phyloP scores from a whole-genome alignment of 2,329 filamentous ascomycete species.

The Ceratocystiopsis minuta region DNA sequence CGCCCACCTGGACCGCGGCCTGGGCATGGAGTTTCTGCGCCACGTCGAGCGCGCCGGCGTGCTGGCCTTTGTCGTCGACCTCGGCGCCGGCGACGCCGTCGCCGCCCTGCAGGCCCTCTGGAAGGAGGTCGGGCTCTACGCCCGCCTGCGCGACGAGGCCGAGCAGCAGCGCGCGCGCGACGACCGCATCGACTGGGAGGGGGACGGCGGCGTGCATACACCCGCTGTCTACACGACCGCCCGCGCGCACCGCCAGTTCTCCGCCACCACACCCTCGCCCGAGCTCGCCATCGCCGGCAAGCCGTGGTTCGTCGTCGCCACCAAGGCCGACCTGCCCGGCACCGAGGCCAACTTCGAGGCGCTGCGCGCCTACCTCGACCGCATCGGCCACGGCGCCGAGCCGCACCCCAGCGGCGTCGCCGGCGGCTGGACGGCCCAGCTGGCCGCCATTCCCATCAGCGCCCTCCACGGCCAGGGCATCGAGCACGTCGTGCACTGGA shows the following conservation, averaged over 20 bases:
- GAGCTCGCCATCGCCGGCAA: constrained; percentile 73
- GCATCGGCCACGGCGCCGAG: constrained; percentile 41
- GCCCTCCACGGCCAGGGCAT: constrained; percentile 78
- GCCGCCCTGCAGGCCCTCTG: constrained; percentile 64
- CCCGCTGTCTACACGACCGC: constrained; percentile 12
- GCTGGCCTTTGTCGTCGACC: constrained; percentile 82
- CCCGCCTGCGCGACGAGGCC: constrained; percentile 55
- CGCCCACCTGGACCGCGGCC: constrained; percentile 77
- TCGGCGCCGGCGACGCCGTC: constrained; percentile 64
- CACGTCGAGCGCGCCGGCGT: constrained; percentile 90
- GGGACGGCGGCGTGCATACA: no score
- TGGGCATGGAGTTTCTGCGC: constrained; percentile 79
- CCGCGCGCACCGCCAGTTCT: not conserved
- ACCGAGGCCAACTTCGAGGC: constrained; percentile 61
- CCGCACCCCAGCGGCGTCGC: constrained; percentile 55
- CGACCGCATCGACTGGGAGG: constrained; percentile 35
- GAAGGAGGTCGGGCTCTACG: constrained; percentile 80
- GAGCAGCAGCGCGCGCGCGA: constrained; percentile 47
- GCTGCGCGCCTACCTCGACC: constrained; percentile 52
- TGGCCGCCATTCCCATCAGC: constrained; percentile 66
- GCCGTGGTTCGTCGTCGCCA: constrained; percentile 91
- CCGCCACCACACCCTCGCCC: constrained; percentile 12
- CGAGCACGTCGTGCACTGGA: constrained; percentile 54
- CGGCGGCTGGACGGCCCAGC: constrained; percentile 38
- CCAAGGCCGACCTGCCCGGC: constrained; percentile 68